Evolutionary conservation across 345 rosid species (phyloP), one percentile per base, ranked within the genome.

Genomic region (Gossypium thurberi): DNA sequence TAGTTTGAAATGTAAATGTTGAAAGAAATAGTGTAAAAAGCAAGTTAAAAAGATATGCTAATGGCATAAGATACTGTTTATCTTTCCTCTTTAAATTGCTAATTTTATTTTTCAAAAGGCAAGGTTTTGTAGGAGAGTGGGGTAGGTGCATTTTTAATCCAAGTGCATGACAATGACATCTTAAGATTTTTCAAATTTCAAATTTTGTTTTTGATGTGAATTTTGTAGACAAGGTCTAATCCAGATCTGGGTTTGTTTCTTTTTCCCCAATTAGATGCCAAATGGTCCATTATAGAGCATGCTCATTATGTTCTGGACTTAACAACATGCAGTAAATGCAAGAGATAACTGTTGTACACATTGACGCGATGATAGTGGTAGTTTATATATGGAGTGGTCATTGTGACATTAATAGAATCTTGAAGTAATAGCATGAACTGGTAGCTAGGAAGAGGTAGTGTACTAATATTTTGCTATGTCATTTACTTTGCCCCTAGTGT

Each of bases 211-310:
- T 66, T 66, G 42, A 14, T 50, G 71, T 50, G 71, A 48, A 23
- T 48, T 55, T 68, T 68, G 58, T 68, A 20, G 71, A 48, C 43
- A 68, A 68, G 21, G 12, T 21, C 37, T 46, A 65, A 23, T 47
- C 55, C 21, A 67, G 58, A 68, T 50, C 71, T 68, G 59, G 71
- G 23, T 68, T 50, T 68, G 58, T 26, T 50, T 68, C 17, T n/a
- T 46, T 48, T 48, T 10, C 56, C 2, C 33, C 13, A 25, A 48
- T 25, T 67, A 20, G 71, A 67, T 48, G 23, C 23, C 20, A 67
- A 26, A 25, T 67, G 50, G 57, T 9, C 57, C 58, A 50, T 17
- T 17, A 9, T 50, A 10, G 71, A 12, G n/a, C 58, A 26, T 68
- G 58, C 43, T 48, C 21, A 8, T 17, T 26, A 15, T 26, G 44